phyloP scores from a whole-genome alignment of 345 rosid genomes.

The Hypericum androsaemum region DNA sequence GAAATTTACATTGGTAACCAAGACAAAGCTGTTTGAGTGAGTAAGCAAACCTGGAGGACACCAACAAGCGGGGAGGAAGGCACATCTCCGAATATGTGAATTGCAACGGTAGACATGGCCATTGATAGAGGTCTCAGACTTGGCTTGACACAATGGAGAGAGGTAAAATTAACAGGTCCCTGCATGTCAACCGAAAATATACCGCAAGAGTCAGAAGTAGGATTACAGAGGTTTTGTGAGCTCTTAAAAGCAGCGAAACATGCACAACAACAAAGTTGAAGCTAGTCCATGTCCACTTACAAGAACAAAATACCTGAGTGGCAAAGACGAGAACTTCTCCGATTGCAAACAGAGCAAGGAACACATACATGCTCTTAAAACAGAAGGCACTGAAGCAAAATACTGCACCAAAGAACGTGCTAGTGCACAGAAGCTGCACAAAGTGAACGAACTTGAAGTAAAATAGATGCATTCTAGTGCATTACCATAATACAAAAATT shows the following conservation, averaged over 20 bases:
- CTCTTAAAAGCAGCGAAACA: background rate
- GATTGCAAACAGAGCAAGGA: constrained; percentile 64
- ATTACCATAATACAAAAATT: too few relatives aligned
- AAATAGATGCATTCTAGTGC: too few relatives aligned
- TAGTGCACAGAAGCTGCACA: constrained; percentile 66
- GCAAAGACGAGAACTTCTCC: constrained; percentile 89
- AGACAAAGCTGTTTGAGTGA: too few relatives aligned
- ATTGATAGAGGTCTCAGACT: constrained; percentile 88
- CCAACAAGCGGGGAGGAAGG: constrained; percentile 99
- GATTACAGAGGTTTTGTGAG: background rate
- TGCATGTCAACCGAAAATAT: constrained; percentile 11
- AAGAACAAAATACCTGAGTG: constrained; percentile 49
- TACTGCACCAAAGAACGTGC: constrained; percentile 63
- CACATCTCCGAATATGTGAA: constrained; percentile 92
- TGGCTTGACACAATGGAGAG: constrained; percentile 87
- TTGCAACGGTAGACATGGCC: constrained; percentile 87
- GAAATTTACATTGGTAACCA: too few relatives aligned
- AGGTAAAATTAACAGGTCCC: constrained; percentile 92
- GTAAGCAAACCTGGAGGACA: constrained; percentile 56
- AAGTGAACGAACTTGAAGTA: background rate
- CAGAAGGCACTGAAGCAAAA: constrained; percentile 84
- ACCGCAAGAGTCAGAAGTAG: background rate
- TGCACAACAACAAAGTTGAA: constrained; percentile 4
- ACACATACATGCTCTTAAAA: constrained; percentile 71
- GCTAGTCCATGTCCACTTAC: background rate